Conservation (phyloP, 495 filamentous ascomycete genomes). For the Neurospora sp. region DNA sequence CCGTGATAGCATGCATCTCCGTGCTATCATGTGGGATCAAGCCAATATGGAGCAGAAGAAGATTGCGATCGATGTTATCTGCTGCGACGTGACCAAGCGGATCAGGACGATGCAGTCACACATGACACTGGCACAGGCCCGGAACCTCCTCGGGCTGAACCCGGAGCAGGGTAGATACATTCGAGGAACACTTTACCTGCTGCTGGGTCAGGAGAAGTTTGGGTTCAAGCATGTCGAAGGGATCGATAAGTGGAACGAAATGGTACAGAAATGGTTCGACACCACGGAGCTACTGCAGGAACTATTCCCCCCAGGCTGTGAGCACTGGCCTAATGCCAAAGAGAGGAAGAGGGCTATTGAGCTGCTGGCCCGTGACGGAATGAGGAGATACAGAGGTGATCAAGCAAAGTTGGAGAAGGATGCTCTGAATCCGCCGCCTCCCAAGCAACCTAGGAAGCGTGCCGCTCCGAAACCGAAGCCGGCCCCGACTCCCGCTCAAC, state of each 20-base stretch:
- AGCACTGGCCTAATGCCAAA: slow-evolving; percentile 44
- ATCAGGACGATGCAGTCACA: slow-evolving; percentile 53
- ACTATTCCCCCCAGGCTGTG: slow-evolving; percentile 40
- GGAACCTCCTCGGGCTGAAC: slow-evolving; percentile 60
- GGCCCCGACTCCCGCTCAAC: neutral
- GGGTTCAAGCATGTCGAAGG: slow-evolving; percentile 65
- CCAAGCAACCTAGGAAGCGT: neutral
- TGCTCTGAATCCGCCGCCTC: slow-evolving; percentile 12
- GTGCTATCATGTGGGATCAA: slow-evolving; percentile 47
- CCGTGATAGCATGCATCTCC: slow-evolving; percentile 53
- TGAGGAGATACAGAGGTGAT: slow-evolving; percentile 64
- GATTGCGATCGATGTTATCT: slow-evolving; percentile 66
- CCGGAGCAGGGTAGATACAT: slow-evolving; percentile 58
- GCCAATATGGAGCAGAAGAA: slow-evolving; percentile 34
- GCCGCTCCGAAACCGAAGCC: slow-evolving; percentile 1
- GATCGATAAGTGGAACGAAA: slow-evolving; percentile 57
- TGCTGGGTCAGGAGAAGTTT: slow-evolving; percentile 57
- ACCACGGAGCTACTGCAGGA: slow-evolving; percentile 45
- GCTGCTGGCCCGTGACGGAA: slow-evolving; percentile 58
- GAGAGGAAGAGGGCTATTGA: slow-evolving; percentile 57
- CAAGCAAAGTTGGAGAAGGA: slow-evolving; percentile 31
- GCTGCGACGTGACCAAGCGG: slow-evolving; percentile 71
- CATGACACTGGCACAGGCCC: slow-evolving; percentile 64
- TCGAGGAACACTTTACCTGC: slow-evolving; percentile 55
- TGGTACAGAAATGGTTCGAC: slow-evolving; percentile 60